Evolutionary conservation across 2,329 filamentous ascomycete species (phyloP).

Genomic region (Pseudopithomyces maydicus): DNA sequence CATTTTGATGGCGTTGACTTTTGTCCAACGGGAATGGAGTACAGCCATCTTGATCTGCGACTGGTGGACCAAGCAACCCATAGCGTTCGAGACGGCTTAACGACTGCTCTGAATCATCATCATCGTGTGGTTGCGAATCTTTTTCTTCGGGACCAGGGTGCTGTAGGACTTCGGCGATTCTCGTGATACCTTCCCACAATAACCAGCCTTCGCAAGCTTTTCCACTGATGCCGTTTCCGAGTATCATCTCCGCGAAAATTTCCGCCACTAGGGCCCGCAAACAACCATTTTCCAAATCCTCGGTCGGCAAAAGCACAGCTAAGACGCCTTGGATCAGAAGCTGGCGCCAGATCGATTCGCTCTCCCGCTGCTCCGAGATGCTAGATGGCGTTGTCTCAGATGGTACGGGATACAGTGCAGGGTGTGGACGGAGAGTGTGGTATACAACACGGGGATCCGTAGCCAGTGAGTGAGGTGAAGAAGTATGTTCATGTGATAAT

Average conservation of each 20-base stretch:
- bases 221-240: constrained; percentile 79
- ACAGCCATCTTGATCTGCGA: constrained; percentile 31
- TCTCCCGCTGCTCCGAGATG: constrained; percentile 68
- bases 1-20: constrained; percentile 18
- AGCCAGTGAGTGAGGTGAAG: constrained; percentile 63
- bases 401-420: constrained; percentile 79
- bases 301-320: constrained; percentile 84
- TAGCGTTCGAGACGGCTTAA: constrained; percentile 60
- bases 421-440: constrained; percentile 81
- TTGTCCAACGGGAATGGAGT: constrained; percentile 21
- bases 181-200: constrained; percentile 82
- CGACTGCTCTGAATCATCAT: constrained; percentile 27
- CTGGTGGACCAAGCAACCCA: constrained; percentile 55
- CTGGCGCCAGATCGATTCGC: constrained; percentile 84
- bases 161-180: constrained; percentile 61
- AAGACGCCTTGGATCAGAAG: constrained; percentile 83
- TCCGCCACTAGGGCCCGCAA: constrained; percentile 83
- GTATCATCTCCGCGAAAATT: constrained; percentile 86
- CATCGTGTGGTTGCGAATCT: constrained; percentile 32
- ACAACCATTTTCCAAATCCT: constrained; percentile 88
- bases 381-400: constrained; percentile 57
- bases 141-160: constrained; percentile 37
- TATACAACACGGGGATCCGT: constrained; percentile 73
- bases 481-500: constrained; percentile 62
- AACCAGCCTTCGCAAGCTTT: constrained; percentile 88